Evolutionary conservation across 768 basidiomycete species (phyloP).

Genomic region (Lanmaoa rubissima): DNA sequence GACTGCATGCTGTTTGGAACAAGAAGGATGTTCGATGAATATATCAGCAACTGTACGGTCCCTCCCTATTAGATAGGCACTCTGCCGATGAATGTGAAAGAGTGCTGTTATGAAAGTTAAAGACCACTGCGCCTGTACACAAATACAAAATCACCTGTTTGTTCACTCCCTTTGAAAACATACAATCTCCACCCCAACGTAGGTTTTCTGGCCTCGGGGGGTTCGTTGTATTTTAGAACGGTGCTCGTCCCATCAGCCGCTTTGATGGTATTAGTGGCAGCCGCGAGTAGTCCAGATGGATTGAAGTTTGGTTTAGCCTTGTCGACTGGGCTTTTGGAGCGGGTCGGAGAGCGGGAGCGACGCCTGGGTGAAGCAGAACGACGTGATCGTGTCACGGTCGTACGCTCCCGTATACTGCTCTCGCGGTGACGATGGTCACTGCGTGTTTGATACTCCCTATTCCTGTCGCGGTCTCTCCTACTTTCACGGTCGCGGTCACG

Average conservation of each 20-base stretch:
- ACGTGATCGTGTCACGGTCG: slow-evolving; percentile 28
- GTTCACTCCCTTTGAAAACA: slow-evolving; percentile 94
- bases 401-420: slow-evolving; percentile 29
- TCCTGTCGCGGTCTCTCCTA: slow-evolving; percentile 26
- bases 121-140: background rate
- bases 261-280: slow-evolving; percentile 91
- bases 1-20: slow-evolving; percentile 97
- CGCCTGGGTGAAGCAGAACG: slow-evolving; percentile 59
- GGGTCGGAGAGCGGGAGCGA: slow-evolving; percentile 41
- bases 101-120: slow-evolving; percentile 52
- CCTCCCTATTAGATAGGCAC: slow-evolving; percentile 90
- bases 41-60: slow-evolving; percentile 87
- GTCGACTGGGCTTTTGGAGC: slow-evolving; percentile 45
- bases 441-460: slow-evolving; percentile 40
- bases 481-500: slow-evolving; percentile 14
- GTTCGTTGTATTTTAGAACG: slow-evolving; percentile 96
- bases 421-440: slow-evolving; percentile 26
- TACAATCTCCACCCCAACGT: slow-evolving; percentile 89
- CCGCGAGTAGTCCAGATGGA: slow-evolving; percentile 87
- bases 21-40: slow-evolving; percentile 91
- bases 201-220: slow-evolving; percentile 95
- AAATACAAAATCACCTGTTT: slow-evolving; percentile 67
- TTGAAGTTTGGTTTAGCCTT: slow-evolving; percentile 89
- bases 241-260: slow-evolving; percentile 72
- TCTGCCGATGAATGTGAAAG: slow-evolving; percentile 90